Evolutionary conservation across 805 yeast species (phyloP).

Genomic region (Pachysolen tannophilus): DNA sequence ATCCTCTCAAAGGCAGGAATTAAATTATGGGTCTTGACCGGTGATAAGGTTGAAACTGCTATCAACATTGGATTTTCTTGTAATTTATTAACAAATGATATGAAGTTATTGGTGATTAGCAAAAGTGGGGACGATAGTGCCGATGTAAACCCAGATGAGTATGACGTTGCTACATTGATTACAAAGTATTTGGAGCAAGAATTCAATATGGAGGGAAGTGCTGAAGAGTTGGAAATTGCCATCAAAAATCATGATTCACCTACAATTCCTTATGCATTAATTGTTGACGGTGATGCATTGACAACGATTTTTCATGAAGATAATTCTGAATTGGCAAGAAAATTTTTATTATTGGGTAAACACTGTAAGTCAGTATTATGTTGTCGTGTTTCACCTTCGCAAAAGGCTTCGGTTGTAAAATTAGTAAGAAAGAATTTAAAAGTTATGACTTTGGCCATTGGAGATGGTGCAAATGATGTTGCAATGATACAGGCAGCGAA

Average conservation of each 20-base stretch:
- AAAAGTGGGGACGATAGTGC: constrained; percentile 13
- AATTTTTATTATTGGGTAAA: constrained; percentile 65
- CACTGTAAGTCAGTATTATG: constrained; percentile 78
- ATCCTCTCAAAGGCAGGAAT: constrained; percentile 69
- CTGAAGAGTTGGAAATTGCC: constrained; percentile 47
- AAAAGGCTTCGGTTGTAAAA: constrained; percentile 76
- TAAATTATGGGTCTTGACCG: constrained; percentile 80
- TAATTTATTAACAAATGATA: constrained; percentile 64
- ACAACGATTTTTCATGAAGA: constrained; percentile 35
- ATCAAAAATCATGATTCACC: constrained; percentile 63
- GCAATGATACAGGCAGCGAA: constrained; percentile 88
- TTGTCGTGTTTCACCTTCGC: constrained; percentile 85
- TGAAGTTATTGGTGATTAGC: constrained; percentile 58
- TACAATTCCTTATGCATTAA: constrained; percentile 54
- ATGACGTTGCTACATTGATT: too few species aligned
- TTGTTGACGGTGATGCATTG: constrained; percentile 78
- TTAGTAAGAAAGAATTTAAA: constrained; percentile 65
- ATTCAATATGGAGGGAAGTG: constrained; percentile 52
- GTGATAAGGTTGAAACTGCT: constrained; percentile 87
- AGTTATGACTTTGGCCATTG: constrained; percentile 83
- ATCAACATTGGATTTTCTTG: constrained; percentile 83
- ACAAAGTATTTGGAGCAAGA: constrained; percentile 43
- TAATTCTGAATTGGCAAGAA: constrained; percentile 36
- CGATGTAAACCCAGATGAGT: constrained; percentile 30
- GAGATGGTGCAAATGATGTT: constrained; percentile 86